Percentiles rank a stretch among this genome's conserved stretches.
Conservation (phyloP, 176 grass and related monocot genomes). For the Aegilops speltoides region DNA sequence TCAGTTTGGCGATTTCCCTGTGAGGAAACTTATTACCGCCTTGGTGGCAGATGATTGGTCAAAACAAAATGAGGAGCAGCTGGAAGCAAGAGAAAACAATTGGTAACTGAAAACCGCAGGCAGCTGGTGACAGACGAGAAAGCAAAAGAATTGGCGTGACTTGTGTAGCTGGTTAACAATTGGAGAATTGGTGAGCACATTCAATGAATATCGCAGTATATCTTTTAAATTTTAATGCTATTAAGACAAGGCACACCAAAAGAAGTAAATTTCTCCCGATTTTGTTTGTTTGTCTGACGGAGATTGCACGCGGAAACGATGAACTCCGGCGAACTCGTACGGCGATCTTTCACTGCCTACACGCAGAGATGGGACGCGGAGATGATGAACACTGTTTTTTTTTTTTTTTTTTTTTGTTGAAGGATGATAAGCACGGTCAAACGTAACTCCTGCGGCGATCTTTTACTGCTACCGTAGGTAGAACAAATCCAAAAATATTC, state of each 20-base stretch:
- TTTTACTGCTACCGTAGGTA: background rate
- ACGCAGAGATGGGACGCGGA: too few relatives aligned
- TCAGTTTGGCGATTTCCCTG: background rate
- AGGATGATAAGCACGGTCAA: too few relatives aligned
- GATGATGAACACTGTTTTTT: background rate
- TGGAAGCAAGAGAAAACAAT: background rate
- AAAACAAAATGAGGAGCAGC: background rate
- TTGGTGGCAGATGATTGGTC: background rate
- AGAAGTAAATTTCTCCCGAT: too few relatives aligned
- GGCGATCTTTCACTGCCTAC: background rate
- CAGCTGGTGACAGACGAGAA: background rate
- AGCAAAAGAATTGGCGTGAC: background rate
- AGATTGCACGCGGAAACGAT: background rate
- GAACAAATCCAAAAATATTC: background rate
- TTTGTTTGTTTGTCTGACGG: too few relatives aligned
- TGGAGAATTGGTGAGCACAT: background rate
- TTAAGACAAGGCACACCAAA: too few relatives aligned
- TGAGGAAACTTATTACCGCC: background rate
- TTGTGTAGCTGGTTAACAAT: background rate
- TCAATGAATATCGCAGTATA: too few relatives aligned
- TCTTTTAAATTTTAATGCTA: too few relatives aligned
- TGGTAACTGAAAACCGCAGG: background rate
- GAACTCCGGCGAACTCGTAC: background rate
- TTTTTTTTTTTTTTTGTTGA: too few relatives aligned
- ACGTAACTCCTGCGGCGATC: background rate